Evolutionary conservation across 192 early-diverging fungal genomes (phyloP).

Genomic region (Linnemannia elongata): DNA sequence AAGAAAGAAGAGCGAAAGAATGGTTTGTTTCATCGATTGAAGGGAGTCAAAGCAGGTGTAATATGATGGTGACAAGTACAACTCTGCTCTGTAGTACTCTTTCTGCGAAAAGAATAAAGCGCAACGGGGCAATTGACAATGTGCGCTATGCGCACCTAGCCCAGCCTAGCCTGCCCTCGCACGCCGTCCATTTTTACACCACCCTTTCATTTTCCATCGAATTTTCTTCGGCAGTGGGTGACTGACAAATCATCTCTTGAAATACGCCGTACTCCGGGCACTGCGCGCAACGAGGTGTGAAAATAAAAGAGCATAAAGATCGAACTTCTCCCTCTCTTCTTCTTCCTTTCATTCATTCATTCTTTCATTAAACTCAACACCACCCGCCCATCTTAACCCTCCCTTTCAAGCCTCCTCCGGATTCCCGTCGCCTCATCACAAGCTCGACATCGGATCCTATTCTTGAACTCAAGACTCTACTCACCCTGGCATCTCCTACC

Average conservation of each 20-base stretch:
- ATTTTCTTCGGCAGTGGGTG: not conserved
- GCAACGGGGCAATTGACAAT: no score
- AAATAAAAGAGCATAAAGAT: not conserved
- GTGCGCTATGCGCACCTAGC: not conserved
- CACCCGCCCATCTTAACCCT: not conserved
- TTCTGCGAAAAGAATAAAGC: no score
- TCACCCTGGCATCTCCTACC: slow-evolving; percentile 42
- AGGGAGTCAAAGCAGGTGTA: no score
- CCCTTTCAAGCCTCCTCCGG: not conserved
- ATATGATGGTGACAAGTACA: no score
- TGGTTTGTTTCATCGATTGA: no score
- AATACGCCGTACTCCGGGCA: not conserved
- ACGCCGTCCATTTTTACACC: not conserved
- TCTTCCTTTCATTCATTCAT: not conserved
- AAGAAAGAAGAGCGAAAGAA: no score
- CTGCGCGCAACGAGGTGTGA: not conserved
- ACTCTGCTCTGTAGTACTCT: no score
- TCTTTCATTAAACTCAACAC: slow-evolving; percentile 3
- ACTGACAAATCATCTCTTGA: slow-evolving; percentile 41
- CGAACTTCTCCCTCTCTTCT: not conserved
- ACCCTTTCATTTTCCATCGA: no score
- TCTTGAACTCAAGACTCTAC: not conserved
- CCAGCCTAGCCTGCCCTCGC: not conserved
- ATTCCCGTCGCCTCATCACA: slow-evolving; percentile 41
- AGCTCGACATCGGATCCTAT: slow-evolving; percentile 45